These are phyloP conservation scores for Stephania cephalantha DNA, from an alignment of 164 flowering plant species.

Conservation along the genomic window DNA sequence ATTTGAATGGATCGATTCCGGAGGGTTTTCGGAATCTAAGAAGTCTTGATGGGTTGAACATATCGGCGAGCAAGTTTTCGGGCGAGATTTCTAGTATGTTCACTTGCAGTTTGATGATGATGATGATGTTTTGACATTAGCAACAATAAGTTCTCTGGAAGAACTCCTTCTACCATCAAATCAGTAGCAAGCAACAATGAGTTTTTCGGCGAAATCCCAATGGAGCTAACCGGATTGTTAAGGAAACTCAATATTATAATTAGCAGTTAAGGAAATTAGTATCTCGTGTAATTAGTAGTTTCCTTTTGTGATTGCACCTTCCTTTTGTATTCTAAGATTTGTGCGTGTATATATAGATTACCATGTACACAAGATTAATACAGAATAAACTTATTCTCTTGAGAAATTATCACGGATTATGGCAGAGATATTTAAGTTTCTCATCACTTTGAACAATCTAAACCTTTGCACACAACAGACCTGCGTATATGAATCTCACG, in stretches of 20 bases:
- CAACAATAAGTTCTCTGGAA: constrained; percentile 54
- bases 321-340: too few species aligned
- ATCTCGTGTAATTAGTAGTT: too few species aligned
- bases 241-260: too few species aligned
- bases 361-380: too few species aligned
- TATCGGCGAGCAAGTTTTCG: constrained; percentile 40
- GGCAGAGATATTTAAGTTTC: not conserved
- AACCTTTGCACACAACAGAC: constrained; percentile 38
- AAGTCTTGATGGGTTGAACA: constrained; percentile 22
- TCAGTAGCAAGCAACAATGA: constrained; percentile 48
- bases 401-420: too few species aligned
- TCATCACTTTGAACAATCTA: constrained; percentile 44
- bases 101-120: constrained; percentile 37
- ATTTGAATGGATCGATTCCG: constrained; percentile 59
- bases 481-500: too few species aligned
- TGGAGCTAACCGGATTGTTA: constrained; percentile 41
- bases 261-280: too few species aligned
- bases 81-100: constrained; percentile 46
- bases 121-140: constrained; percentile 49
- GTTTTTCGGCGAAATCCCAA: constrained; percentile 45
- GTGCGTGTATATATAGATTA: too few species aligned
- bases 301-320: too few species aligned
- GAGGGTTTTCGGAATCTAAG: constrained; percentile 44
- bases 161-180: constrained; percentile 29
- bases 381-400: too few species aligned